These are phyloP conservation scores for Penicillium odoratum DNA, from an alignment of 495 filamentous ascomycete genomes.

Conservation along the genomic window DNA sequence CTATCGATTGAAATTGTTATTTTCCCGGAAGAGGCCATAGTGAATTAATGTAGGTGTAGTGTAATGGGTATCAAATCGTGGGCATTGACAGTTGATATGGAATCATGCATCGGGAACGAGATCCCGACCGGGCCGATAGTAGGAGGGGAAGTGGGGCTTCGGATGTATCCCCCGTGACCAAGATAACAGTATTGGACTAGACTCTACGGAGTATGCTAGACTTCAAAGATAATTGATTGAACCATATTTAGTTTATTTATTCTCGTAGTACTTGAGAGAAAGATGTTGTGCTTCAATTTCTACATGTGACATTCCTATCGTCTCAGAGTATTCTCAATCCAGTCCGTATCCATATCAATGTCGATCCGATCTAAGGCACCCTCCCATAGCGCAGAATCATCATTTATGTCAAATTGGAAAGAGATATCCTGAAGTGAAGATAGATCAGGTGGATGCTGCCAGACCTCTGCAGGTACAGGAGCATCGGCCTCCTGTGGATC, in stretches of 20 bases:
- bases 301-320: constrained; percentile 12
- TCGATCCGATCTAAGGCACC: constrained; percentile 38
- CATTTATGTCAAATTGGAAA: constrained; percentile 38
- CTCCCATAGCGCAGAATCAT: constrained; percentile 41
- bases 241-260: too few relatives aligned
- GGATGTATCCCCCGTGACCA: too few relatives aligned
- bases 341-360: constrained; percentile 44
- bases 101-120: too few relatives aligned
- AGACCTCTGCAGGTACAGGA: constrained; percentile 12
- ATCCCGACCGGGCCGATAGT: too few relatives aligned
- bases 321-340: constrained; percentile 39
- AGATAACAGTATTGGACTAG: too few relatives aligned
- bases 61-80: too few relatives aligned
- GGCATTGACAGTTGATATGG: too few relatives aligned
- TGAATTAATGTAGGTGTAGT: constrained; percentile 2
- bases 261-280: too few relatives aligned
- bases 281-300: too few relatives aligned
- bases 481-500: background rate
- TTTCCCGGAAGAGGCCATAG: constrained; percentile 36
- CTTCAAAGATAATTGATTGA: too few relatives aligned
- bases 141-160: too few relatives aligned
- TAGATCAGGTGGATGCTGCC: constrained; percentile 26
- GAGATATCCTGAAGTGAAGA: constrained; percentile 34
- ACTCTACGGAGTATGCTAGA: too few relatives aligned
- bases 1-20: constrained; percentile 52